Evolutionary conservation across 495 filamentous ascomycete species (phyloP), one percentile per base, ranked within the genome.

Genomic region (Aspergillus carlsbadensis): DNA sequence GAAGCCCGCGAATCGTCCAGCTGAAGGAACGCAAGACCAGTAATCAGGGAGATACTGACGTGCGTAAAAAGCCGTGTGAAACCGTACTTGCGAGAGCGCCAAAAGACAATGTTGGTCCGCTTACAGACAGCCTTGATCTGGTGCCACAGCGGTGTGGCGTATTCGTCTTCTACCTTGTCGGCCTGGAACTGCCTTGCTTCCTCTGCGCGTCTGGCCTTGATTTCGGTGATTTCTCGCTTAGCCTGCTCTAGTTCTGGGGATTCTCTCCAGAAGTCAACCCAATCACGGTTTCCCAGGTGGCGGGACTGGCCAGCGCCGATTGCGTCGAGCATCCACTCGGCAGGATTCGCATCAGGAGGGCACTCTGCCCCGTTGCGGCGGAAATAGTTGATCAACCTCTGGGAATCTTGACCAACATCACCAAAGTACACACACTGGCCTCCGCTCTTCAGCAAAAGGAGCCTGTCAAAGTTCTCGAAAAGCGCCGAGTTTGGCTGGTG

Each of bases 241-340:
- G 84, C 70, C 33, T 81, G 73, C 34, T 82, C 62, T 40, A 73
- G 67, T 52, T 87, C 78, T 0, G 79, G 68, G 1, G 84, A 86
- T 35, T 81, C 77, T n/a, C 75, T 66, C 87, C 87, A 90, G 56
- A 86, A 78, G 35, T 85, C 72, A 58, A 80, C 78, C 87, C 87
- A 89, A 60, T 87, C 77, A 10, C 78, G 62, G 22, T 50, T 66
- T 82, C 31, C 91, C 75, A 64, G 68, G 37, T 73, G 71, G 24
- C 67, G 69, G 1, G 72, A 60, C 11, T 64, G 36, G 3, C 72
- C 74, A 10, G 72, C 71, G 43, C 91, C 94, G 49, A 90, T 94
- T 7, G 54, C 87, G 61, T 96, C 90, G 34, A 97, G 79, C 89
- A 97, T 96, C 83, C 89, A 92, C 65, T 96, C 93, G 8, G 93